Base-by-base conservation (phyloP, 148 eudicot genomes). In the Chenopodium formosanum region DNA sequence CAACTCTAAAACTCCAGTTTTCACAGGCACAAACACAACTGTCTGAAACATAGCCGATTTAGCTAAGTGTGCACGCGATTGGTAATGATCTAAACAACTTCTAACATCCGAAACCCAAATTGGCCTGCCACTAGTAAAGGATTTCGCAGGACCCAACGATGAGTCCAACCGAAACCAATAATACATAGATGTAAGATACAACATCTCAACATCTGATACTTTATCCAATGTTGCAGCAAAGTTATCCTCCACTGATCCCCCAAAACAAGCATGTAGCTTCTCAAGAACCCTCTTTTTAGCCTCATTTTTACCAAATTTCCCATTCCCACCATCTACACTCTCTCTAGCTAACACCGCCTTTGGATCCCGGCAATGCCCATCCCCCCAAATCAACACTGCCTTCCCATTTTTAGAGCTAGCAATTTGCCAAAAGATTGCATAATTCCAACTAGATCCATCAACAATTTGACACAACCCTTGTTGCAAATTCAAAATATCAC, bases 311-410 rank as follows among this genome's bases (percentile, higher is more conserved):
- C 77, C 89, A 4, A 60, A 70, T 40, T 86, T 83, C n/a, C 77
- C 85, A 75, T 80, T 80, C 60, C 79, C 85, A 78, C 82, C 80
- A 23, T 53, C 84, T 12, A 34, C 50, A 25, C 60, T 69, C 76
- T 63, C 81, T 1, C 69, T 74, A 22, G 62, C 72, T 29, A 48
- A 84, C 80, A 71, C 84, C 76, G 85, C 87, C 66, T 82, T 88
- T 0, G 82, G 81, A 75, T 87, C 91, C 27, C 86, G 88, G 56
- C 92, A 96, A 87, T 92, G 89, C 47, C 99, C 99, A 75, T 92
- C 98, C 4, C 99, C 98, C 99, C 98, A 96, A 84, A 96, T 96
- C 78, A 96, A 89, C 86, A 91, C 99, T 25, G 97, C 86, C 82
- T 83, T 90, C 6, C 94, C 94, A n/a, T 87, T 89, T 84, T 91